Evolutionary conservation across 2,329 filamentous ascomycete genomes (phyloP), one percentile per base, ranked within the genome.

Genomic region (Verticillium longisporum): DNA sequence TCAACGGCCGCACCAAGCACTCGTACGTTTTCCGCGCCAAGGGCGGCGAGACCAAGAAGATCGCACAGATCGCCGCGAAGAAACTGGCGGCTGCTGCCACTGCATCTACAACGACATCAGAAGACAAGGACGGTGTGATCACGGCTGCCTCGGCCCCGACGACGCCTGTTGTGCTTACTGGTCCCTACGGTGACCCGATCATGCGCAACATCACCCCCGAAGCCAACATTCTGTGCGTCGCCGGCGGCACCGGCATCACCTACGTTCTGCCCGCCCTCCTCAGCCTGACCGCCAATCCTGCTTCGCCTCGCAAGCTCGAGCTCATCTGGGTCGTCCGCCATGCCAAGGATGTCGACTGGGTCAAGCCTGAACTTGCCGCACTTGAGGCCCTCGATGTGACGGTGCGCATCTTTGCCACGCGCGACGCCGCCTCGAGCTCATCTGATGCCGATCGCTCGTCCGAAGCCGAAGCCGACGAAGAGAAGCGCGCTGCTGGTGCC

Each of bases 301-400:
- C 57, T 32, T 45, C 57, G 26, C 72, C 78, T 60, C 74, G 79
- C 58, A 79, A 76, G 62, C 69, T 89, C 1, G 82, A 87, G 66
- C 80, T 90, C n/a, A 75, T 89, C 61, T 90, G 88, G 88, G 81
- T 83, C 1, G 77, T 90, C 41, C 78, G 86, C 14, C 79, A 81
- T 50, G 74, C 74, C 6, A 69, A 72, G 6, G 83, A 89, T 63
- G 70, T 84, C 15, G 74, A 78, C 21, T 90, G 88, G 86, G 74
- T 89, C 10, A 72, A 74, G 32, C 68, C 74, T 6, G 88, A 90
- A 69, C 72, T 90, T 11, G 74, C 79, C 2, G 64, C 77, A 6
- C 72, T 89, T 10, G 73, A 74, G 7, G 75, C 74, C 3, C 73
- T 77, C 57, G 71, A 76, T 4, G 74, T 89, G 57, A 75, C 75